Percentiles rank a stretch among this genome's conserved stretches.
phyloP scores from a whole-genome alignment of 2,329 filamentous ascomycete genomes.

The Colletotrichum zoysiae region DNA sequence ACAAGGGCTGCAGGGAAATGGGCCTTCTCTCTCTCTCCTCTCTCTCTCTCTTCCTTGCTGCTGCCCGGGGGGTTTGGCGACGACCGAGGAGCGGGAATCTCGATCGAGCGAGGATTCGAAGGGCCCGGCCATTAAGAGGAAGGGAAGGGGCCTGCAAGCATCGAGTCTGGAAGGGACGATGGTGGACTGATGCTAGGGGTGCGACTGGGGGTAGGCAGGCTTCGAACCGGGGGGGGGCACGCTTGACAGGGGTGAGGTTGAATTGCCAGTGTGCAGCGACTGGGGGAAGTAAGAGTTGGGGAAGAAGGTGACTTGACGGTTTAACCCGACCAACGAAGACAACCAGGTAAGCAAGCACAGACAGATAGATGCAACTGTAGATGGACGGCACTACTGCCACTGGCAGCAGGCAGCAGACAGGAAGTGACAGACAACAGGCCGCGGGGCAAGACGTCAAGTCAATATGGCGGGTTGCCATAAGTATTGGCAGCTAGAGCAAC shows the following conservation, averaged over 20 bases:
- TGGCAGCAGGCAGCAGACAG: not conserved
- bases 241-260: conserved; percentile 10
- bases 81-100: conserved; percentile 12
- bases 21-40: not conserved
- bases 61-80: not conserved
- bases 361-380: not conserved
- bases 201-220: conserved; percentile 27
- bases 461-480: not conserved
- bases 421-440: not conserved
- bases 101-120: conserved; percentile 8
- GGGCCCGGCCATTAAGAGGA: conserved; percentile 16
- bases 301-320: not conserved
- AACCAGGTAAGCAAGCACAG: not conserved
- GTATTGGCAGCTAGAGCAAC: not conserved
- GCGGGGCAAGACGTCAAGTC: not conserved
- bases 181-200: not conserved
- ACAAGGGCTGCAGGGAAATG: not conserved
- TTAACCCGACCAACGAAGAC: not conserved
- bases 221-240: not conserved
- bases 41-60: not conserved
- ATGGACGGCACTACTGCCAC: conserved; percentile 1
- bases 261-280: conserved; percentile 11
- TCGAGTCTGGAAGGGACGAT: conserved; percentile 6
- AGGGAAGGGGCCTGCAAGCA: conserved; percentile 32
- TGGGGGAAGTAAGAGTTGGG: not conserved